Evolutionary conservation across 1,284 basidiomycete species (phyloP).

Genomic region (Xerocomus amazonicus): DNA sequence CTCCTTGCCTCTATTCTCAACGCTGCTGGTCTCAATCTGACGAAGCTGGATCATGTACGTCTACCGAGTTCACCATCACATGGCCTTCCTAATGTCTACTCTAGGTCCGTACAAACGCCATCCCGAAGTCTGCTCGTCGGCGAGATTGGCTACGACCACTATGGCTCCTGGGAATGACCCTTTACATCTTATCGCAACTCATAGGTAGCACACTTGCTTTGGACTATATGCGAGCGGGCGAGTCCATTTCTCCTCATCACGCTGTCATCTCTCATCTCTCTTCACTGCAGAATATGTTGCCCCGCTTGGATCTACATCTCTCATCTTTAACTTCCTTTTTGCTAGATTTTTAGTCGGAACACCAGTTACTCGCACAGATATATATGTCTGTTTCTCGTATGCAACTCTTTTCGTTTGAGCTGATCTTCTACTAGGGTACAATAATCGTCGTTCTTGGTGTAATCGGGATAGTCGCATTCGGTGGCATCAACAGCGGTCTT

Average conservation of each 20-base stretch:
- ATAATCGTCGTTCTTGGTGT: slow-evolving; percentile 79
- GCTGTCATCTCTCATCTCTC: slow-evolving; percentile 25
- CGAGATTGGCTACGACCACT: slow-evolving; percentile 75
- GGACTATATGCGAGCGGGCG: slow-evolving; percentile 82
- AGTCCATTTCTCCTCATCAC: not conserved
- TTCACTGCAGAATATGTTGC: slow-evolving; percentile 70
- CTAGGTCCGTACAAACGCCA: slow-evolving; percentile 64
- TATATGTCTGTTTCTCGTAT: slow-evolving; percentile 51
- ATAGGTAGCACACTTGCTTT: slow-evolving; percentile 83
- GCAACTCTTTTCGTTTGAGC: not conserved
- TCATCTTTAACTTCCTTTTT: slow-evolving; percentile 88
- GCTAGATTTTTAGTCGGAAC: slow-evolving; percentile 80
- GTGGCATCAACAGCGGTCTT: slow-evolving; percentile 77
- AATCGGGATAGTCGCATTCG: slow-evolving; percentile 82
- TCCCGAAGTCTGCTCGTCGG: slow-evolving; percentile 65
- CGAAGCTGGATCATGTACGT: slow-evolving; percentile 78
- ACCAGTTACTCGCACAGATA: slow-evolving; percentile 76
- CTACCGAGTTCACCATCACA: not conserved
- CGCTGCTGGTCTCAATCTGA: slow-evolving; percentile 80
- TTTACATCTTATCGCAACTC: slow-evolving; percentile 82
- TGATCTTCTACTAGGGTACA: slow-evolving; percentile 55
- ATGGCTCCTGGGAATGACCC: slow-evolving; percentile 79
- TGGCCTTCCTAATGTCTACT: slow-evolving; percentile 4
- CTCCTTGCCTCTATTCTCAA: slow-evolving; percentile 77
- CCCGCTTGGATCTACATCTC: slow-evolving; percentile 77